A percentile compares a stretch with the other conserved stretches of the same genome.
Evolutionary conservation across 768 basidiomycete species (phyloP).

Genomic region (Tylopilus rubrobrunneus): DNA sequence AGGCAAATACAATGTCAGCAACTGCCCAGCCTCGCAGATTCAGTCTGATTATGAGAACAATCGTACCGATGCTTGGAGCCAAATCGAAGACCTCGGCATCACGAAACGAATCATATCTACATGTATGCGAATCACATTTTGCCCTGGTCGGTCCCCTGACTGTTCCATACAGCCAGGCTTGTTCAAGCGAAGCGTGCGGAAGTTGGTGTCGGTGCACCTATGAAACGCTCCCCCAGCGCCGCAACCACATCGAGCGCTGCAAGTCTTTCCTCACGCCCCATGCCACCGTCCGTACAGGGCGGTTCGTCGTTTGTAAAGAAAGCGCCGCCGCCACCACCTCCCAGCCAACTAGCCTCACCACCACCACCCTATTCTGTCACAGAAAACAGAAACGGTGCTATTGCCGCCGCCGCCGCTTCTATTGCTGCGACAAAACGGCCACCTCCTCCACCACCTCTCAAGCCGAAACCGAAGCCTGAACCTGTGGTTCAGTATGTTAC

Average conservation of each 20-base stretch:
- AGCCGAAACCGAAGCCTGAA: slow-evolving; percentile 76
- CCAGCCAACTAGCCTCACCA: slow-evolving; percentile 35
- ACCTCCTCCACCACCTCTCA: slow-evolving; percentile 89
- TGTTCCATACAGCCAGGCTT: slow-evolving; percentile 49
- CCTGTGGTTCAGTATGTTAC: slow-evolving; percentile 73
- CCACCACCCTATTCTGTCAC: slow-evolving; percentile 37
- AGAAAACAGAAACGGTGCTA: slow-evolving; percentile 15
- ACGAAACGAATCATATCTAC: slow-evolving; percentile 82
- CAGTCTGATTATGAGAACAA: slow-evolving; percentile 72
- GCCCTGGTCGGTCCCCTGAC: slow-evolving; percentile 7
- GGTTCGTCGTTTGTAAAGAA: slow-evolving; percentile 38
- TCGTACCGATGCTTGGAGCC: slow-evolving; percentile 77
- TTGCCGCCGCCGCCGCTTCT: slow-evolving; percentile 33
- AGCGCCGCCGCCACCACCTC: slow-evolving; percentile 35
- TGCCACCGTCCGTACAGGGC: slow-evolving; percentile 23
- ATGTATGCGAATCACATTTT: slow-evolving; percentile 47
- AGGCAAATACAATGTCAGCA: slow-evolving; percentile 70
- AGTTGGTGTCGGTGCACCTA: slow-evolving; percentile 32
- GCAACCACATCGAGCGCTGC: slow-evolving; percentile 26
- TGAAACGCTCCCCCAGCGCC: slow-evolving; percentile 28
- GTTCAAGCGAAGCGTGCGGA: slow-evolving; percentile 52
- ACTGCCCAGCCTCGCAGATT: slow-evolving; percentile 65
- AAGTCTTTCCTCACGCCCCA: slow-evolving; percentile 21
- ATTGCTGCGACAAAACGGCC: slow-evolving; percentile 59
- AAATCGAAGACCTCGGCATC: slow-evolving; percentile 76